phyloP scores from a whole-genome alignment of 352 stramenopile species.

The Pythium apleroticum region DNA sequence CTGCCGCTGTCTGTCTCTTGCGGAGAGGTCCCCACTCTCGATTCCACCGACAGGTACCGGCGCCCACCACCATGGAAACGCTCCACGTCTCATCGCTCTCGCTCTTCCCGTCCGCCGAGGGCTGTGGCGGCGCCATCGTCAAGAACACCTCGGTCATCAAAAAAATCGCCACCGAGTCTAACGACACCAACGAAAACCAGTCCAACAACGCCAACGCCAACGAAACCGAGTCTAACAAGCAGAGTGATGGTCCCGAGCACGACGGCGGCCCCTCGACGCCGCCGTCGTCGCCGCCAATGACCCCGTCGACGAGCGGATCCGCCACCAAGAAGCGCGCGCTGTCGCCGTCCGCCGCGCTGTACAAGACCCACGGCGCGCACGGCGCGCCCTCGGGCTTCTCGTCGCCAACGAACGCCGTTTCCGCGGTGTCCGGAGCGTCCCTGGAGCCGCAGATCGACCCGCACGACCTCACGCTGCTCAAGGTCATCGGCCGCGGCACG shows the following conservation, averaged over 20 bases:
- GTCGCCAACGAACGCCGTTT: slow-evolving; percentile 8
- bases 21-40: background rate
- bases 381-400: background rate
- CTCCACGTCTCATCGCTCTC: slow-evolving; percentile 4
- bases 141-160: background rate
- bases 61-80: slow-evolving; percentile 9
- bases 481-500: slow-evolving; percentile 84
- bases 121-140: background rate
- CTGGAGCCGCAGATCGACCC: slow-evolving; percentile 38
- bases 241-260: slow-evolving; percentile 18
- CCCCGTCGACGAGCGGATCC: background rate
- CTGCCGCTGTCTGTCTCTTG: background rate
- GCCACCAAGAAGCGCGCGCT: slow-evolving; percentile 28
- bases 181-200: slow-evolving; percentile 6
- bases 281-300: background rate
- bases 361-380: background rate
- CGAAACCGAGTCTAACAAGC: background rate
- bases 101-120: background rate
- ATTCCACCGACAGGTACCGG: background rate
- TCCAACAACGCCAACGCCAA: slow-evolving; percentile 8
- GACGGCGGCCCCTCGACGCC: background rate
- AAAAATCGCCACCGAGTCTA: background rate
- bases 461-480: slow-evolving; percentile 74
- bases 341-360: slow-evolving; percentile 19
- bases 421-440: background rate